Percentiles rank a stretch among this genome's conserved stretches.
Conservation (phyloP, 305 asterid species). For the Lippia alba region DNA sequence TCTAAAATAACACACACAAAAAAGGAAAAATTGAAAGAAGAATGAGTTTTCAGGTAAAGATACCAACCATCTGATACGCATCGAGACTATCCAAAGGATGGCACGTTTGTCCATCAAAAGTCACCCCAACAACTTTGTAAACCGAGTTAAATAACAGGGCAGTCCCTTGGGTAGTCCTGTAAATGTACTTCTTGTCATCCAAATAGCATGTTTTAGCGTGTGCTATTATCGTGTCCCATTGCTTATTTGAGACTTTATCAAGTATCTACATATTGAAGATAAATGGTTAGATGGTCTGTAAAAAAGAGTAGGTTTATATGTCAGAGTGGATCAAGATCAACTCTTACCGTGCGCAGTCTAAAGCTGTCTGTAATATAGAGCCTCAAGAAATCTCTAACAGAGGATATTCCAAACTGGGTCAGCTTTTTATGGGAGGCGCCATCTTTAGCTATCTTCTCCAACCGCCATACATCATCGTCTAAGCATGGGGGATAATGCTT, state of each 20-base stretch:
- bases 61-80: constrained; percentile 62
- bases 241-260: constrained; percentile 53
- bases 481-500: constrained; percentile 76
- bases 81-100: constrained; percentile 49
- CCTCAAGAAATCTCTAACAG: constrained; percentile 68
- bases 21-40: neutral
- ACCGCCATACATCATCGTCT: constrained; percentile 79
- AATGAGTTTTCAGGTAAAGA: constrained; percentile 22
- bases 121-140: constrained; percentile 61
- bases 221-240: constrained; percentile 63
- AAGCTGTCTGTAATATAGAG: constrained; percentile 42
- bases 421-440: constrained; percentile 67
- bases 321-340: constrained; percentile 7
- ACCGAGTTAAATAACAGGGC: constrained; percentile 60
- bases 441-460: constrained; percentile 80
- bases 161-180: constrained; percentile 41
- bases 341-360: constrained; percentile 63
- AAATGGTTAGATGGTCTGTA: constrained; percentile 23
- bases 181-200: constrained; percentile 59
- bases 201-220: constrained; percentile 63
- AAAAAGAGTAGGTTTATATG: constrained; percentile 9
- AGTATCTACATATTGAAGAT: constrained; percentile 55
- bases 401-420: constrained; percentile 37
- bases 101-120: constrained; percentile 56
- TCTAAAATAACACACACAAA: no score